Evolutionary conservation across 2,329 filamentous ascomycete species (phyloP), one percentile per base, ranked within the genome.

Genomic region (Westerdykella sp.): DNA sequence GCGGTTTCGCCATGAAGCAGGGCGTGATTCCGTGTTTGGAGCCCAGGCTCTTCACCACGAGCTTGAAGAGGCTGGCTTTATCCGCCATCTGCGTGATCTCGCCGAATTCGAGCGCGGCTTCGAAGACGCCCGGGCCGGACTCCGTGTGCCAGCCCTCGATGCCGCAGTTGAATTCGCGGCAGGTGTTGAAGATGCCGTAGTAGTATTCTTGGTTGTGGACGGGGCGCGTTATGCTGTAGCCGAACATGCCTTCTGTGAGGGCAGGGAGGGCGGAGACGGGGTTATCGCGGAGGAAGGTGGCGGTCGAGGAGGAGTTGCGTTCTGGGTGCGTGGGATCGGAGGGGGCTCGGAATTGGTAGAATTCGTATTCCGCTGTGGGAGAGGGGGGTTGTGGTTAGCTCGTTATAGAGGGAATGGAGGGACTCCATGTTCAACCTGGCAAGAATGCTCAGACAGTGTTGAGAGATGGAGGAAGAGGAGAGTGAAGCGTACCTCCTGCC

Each of bases 1-100:
- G 83, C 2, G 93, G 93, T 69, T 98, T 98, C 13, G 93, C 93
- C 93, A 98, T 98, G 74, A 98, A 98, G 68, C 87, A 95, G 0
- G 93, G 93, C 0, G 88, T 95, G 62, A 98, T 95, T 53, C 87
- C 88, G 64, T 89, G 87, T 61, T 87, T 85, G 44, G 81, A 85
- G 36, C 87, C 87, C 32, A 95, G 80, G 9, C 87, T 89, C 70
- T 95, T 96, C 52, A 95, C 89, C 15, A 85, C 82, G 56, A 95
- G 87, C 76, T 98, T 98, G 81, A 97, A 98, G 30, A 98, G 73
- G 23, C 83, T 83, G 21, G 90, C 89, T 54, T 85, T 84, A 66
- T 98, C 93, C 1, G 93, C 93, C 87, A 96, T 96, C 52, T 85
- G 77, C 30, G 78, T 79, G 50, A 93, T 85, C 64, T 95, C 87